Evolutionary conservation across 1,139 yeast species (phyloP), one percentile per base, ranked within the genome.

Genomic region (Martiniozyma asiatica): DNA sequence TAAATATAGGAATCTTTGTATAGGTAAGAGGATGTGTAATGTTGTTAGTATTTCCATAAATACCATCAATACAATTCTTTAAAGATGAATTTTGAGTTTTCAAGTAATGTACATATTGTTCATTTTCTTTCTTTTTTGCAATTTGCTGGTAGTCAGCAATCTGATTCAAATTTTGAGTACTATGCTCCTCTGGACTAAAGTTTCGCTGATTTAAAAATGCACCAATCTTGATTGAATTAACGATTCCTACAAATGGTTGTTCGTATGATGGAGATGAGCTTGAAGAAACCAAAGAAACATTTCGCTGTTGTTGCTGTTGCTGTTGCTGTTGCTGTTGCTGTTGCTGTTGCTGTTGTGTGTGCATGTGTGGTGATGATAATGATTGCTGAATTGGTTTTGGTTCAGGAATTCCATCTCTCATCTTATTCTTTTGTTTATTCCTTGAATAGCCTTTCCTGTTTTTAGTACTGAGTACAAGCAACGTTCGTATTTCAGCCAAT

Each of bases 361-460:
- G n/a, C n/a, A n/a, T n/a, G n/a, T n/a, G n/a, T n/a, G n/a, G n/a
- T n/a, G n/a, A n/a, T n/a, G n/a, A n/a, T n/a, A n/a, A n/a, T n/a
- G n/a, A n/a, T n/a, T n/a, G n/a, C n/a, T n/a, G n/a, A n/a, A n/a
- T n/a, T n/a, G n/a, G n/a, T n/a, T n/a, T n/a, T n/a, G n/a, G n/a
- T n/a, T n/a, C n/a, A n/a, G n/a, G n/a, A n/a, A n/a, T n/a, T n/a
- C n/a, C n/a, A n/a, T n/a, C n/a, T n/a, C n/a, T n/a, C n/a, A n/a
- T n/a, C n/a, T 17, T 17, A 17, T 17, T 17, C 8, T 6, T 6
- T 17, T 6, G 8, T 32, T 35, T 45, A 28, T 38, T 36, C 29
- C 42, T 47, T 26, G 39, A 45, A 30, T 48, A 48, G 8, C 36
- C 26, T 26, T 47, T 48, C 10, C 53, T 38, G 22, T 40, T 32